Evolutionary conservation across 768 basidiomycete genomes (phyloP), one percentile per base, ranked within the genome.

Genomic region (Suillus ampliporus): DNA sequence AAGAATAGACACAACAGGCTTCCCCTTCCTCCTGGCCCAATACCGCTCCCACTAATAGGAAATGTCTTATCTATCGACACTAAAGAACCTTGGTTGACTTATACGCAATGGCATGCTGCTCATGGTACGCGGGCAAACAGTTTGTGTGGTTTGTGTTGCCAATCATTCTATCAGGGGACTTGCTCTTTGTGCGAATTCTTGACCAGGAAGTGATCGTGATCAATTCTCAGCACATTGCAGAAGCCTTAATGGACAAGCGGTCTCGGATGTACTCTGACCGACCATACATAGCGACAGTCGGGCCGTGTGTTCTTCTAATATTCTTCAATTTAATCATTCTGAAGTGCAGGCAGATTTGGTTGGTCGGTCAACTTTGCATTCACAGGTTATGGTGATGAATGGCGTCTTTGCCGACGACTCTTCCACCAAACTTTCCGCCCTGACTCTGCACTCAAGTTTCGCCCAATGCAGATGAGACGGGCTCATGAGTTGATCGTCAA

Each of bases 21-120:
- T 48, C 8, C 61, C 68, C 47, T 76, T 37, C 84, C 83, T 17
- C 84, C 84, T 54, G 85, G 85, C 11, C 85, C 84, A 4, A 75
- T 71, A 40, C 77, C 78, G 8, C 69, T 77, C 17, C 83, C 83
- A 13, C 58, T 85, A 38, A 62, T 85, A 37, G 84, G 84, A 8
- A 82, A 84, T 69, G 63, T 85, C 41, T 74, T 77, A 52, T 77
- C 82, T 66, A 71, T 83, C 50, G 74, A 78, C 14, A 71, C 41
- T 64, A 60, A 62, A 1, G 66, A 69, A 31, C 72, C 71, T 48
- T 75, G 75, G 74, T 66, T 69, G 43, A 69, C 73, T 0, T 85
- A 83, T 64, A 67, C 72, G 14, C 67, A 68, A 46, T 79, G 75
- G 77, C 66, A 70, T n/a, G 66, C 72, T 38, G 62, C 71, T 43